Evolutionary conservation across 2,329 filamentous ascomycete genomes (phyloP).

Genomic region (Gnomoniopsis smithogilvyi): DNA sequence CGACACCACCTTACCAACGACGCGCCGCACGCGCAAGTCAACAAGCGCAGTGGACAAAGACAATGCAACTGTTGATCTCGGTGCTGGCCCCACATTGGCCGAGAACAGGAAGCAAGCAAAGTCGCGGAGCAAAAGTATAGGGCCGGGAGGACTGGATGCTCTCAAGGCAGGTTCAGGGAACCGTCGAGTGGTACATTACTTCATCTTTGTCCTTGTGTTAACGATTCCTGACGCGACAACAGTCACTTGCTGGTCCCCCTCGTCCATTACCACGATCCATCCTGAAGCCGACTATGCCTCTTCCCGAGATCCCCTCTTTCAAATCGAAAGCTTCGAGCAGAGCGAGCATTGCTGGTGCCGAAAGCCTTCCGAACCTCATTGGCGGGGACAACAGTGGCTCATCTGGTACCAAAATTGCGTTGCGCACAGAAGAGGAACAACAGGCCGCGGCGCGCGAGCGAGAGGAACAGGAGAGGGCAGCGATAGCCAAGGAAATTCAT

Average conservation of each 20-base stretch:
- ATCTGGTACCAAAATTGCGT: slow-evolving; percentile 55
- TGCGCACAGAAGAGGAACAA: slow-evolving; percentile 68
- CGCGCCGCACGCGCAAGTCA: slow-evolving; percentile 66
- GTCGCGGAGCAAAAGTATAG: slow-evolving; percentile 91
- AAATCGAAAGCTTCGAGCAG: slow-evolving; percentile 52
- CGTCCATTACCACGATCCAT: slow-evolving; percentile 63
- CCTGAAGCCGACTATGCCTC: slow-evolving; percentile 74
- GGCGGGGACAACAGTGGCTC: slow-evolving; percentile 30
- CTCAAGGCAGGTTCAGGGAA: slow-evolving; percentile 74
- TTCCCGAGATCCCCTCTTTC: slow-evolving; percentile 63
- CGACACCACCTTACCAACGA: slow-evolving; percentile 51
- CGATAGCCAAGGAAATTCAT: slow-evolving; percentile 58
- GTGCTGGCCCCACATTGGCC: slow-evolving; percentile 49
- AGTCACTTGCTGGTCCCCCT: slow-evolving; percentile 55
- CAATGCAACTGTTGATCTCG: slow-evolving; percentile 69
- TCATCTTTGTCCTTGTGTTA: slow-evolving; percentile 29
- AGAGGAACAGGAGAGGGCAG: slow-evolving; percentile 61
- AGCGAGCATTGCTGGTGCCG: slow-evolving; percentile 35
- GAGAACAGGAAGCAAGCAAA: slow-evolving; percentile 56
- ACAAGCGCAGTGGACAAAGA: slow-evolving; percentile 70
- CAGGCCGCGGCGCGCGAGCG: slow-evolving; percentile 66
- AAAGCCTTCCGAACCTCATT: slow-evolving; percentile 45
- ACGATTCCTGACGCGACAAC: slow-evolving; percentile 21
- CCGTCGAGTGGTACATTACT: slow-evolving; percentile 64
- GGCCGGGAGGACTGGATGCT: slow-evolving; percentile 83